Percentiles rank a stretch among this genome's conserved stretches.
These are phyloP conservation scores for Didymellaceae sp. DNA, from an alignment of 2,329 filamentous ascomycete species.

Conservation along the genomic window DNA sequence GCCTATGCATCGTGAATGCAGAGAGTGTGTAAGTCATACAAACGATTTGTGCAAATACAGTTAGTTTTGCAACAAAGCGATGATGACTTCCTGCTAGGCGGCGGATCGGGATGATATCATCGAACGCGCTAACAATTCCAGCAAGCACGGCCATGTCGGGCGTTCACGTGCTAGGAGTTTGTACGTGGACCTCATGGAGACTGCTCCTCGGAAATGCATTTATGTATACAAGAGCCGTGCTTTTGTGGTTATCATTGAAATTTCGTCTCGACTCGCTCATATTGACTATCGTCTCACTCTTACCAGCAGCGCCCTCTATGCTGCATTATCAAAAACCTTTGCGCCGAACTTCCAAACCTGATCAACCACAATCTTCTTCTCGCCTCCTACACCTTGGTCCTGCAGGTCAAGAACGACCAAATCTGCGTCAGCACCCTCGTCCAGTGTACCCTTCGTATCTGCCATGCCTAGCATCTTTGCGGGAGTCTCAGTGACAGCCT, in stretches of 20 bases:
- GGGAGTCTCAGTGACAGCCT: slow-evolving; percentile 76
- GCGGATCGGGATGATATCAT: slow-evolving; percentile 30
- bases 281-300: not conserved
- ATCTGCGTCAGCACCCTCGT: slow-evolving; percentile 57
- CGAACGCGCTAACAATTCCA: slow-evolving; percentile 21
- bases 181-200: not conserved
- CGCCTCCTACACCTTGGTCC: slow-evolving; percentile 50
- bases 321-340: slow-evolving; percentile 36
- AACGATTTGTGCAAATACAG: not conserved
- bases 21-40: not conserved
- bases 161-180: slow-evolving; percentile 7
- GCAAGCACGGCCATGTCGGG: slow-evolving; percentile 20
- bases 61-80: not conserved
- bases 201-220: too few species aligned
- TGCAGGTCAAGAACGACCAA: slow-evolving; percentile 71
- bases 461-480: slow-evolving; percentile 76
- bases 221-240: too few species aligned
- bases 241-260: too few species aligned
- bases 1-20: slow-evolving; percentile 1
- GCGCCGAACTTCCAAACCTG: slow-evolving; percentile 81
- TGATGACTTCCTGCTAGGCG: slow-evolving; percentile 8
- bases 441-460: slow-evolving; percentile 67
- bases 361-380: slow-evolving; percentile 67
- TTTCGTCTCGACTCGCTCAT: not conserved
- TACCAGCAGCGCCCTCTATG: not conserved